Evolutionary conservation across 106 monocot species (phyloP).

Genomic region (Alisma plantagoaquatica): DNA sequence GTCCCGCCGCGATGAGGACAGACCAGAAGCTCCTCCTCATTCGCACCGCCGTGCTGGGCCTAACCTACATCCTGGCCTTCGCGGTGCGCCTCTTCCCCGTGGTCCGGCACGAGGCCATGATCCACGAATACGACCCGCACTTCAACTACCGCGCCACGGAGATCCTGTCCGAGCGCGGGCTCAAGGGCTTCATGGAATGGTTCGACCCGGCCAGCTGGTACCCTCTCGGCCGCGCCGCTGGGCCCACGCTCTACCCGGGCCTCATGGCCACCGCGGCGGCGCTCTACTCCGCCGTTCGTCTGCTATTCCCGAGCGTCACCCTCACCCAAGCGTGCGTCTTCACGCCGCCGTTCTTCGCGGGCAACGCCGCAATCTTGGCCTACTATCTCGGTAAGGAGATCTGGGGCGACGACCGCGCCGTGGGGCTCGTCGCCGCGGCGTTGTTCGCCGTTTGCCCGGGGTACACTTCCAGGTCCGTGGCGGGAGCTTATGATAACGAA

Average conservation of each 20-base stretch:
- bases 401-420: constrained; percentile 10
- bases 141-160: constrained; percentile 19
- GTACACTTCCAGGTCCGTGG: constrained; percentile 21
- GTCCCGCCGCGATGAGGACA: constrained; percentile 3
- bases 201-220: constrained; percentile 23
- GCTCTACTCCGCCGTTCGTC: constrained; percentile 4
- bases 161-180: constrained; percentile 12
- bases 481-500: constrained; percentile 22
- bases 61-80: constrained; percentile 22
- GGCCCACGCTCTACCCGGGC: constrained; percentile 18
- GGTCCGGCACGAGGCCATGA: constrained; percentile 12
- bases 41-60: constrained; percentile 11
- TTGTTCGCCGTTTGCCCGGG: constrained; percentile 18
- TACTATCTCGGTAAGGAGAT: constrained; percentile 19
- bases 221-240: constrained; percentile 16
- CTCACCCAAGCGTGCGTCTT: constrained; percentile 11
- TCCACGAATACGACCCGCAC: constrained; percentile 24
- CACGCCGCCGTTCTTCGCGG: constrained; percentile 16
- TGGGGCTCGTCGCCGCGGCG: constrained; percentile 10
- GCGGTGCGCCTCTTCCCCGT: constrained; percentile 19
- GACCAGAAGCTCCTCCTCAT: constrained; percentile 16
- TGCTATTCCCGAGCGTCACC: constrained; percentile 17
- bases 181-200: constrained; percentile 19
- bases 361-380: constrained; percentile 11
- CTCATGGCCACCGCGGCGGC: constrained; percentile 18